Base-by-base conservation (phyloP, 2,329 filamentous ascomycete genomes). In the Atkinsonella texensis region DNA sequence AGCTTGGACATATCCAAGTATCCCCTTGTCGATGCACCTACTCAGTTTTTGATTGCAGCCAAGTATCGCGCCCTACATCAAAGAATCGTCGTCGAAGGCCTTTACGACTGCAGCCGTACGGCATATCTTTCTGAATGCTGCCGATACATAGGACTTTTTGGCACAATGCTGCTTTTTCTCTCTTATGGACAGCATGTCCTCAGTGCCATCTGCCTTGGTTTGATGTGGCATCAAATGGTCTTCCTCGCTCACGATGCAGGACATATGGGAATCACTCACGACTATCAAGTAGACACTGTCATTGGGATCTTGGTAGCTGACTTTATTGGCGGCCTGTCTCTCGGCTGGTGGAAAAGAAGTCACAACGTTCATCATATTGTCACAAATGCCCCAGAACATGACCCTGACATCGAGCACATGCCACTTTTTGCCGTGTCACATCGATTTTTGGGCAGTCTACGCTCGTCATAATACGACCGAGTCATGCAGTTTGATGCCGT, bases 361-460 rank as follows among this genome's bases (percentile, higher is more conserved):
- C 91, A 97, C 68, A 97, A 97, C 63, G 89, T 96, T 9, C 91
- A 97, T 65, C 91, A 97, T 63, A 89, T 97, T 59, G 85, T 97
- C 49, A 97, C 93, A 17, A 97, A 97, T 66, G 85, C 85, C 43
- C 87, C 90, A 13, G 93, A 96, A 67, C 91, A 97, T 64, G 91
- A 97, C 64, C 91, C 93, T 0, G 91, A 97, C 65, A 97, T 96
- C 59, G 82, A 91, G 65, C 85, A 95, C 65, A 80, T 95, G 68
- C 90, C 90, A 3, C 84, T 95, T 65, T 89, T 96, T 65, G 88
- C 89, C 54, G 80, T 93, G 32, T 89, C 87, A 2, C 89, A 94
- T 60, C 81, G 88, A 23, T 85, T 93, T 61, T 78, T 95, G 50
- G 74, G 75, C 40, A 84, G 74, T 53, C 72, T 95, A 46, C 76